Conservation (phyloP, 2,329 filamentous ascomycete species). For the Hymenoscyphus occultus region DNA sequence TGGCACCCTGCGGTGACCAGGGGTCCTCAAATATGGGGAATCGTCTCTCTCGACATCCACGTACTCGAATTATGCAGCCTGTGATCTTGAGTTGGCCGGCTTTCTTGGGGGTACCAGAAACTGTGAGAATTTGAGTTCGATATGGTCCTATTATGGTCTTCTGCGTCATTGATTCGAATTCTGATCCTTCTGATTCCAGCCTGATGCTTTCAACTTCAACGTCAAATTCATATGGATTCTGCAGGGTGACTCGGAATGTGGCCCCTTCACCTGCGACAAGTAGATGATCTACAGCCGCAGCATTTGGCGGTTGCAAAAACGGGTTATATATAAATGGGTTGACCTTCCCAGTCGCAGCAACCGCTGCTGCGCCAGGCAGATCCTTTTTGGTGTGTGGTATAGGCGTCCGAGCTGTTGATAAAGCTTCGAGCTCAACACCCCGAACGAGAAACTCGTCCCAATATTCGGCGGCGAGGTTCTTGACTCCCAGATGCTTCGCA, state of each 20-base stretch:
- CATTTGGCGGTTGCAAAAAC: constrained; percentile 68
- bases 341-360: constrained; percentile 41
- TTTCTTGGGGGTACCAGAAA: constrained; percentile 65
- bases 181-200: constrained; percentile 69
- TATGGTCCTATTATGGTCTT: constrained; percentile 74
- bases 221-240: constrained; percentile 93
- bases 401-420: constrained; percentile 57
- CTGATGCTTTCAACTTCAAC: constrained; percentile 81
- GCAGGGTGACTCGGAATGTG: constrained; percentile 77
- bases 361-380: constrained; percentile 43
- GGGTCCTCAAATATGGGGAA: constrained; percentile 80
- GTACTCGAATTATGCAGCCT: constrained; percentile 76
- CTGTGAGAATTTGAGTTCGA: constrained; percentile 72
- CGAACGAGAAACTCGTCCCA: constrained; percentile 96
- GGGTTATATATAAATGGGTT: constrained; percentile 96
- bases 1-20: constrained; percentile 68
- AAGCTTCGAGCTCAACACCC: constrained; percentile 66
- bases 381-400: constrained; percentile 60
- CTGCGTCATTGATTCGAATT: constrained; percentile 65
- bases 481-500: constrained; percentile 70
- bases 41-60: constrained; percentile 74
- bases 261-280: constrained; percentile 77
- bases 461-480: constrained; percentile 74
- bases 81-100: constrained; percentile 70
- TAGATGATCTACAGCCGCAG: constrained; percentile 59